Evolutionary conservation across 495 filamentous ascomycete genomes (phyloP).

Genomic region (Hyphodiscus hymeniophilus): DNA sequence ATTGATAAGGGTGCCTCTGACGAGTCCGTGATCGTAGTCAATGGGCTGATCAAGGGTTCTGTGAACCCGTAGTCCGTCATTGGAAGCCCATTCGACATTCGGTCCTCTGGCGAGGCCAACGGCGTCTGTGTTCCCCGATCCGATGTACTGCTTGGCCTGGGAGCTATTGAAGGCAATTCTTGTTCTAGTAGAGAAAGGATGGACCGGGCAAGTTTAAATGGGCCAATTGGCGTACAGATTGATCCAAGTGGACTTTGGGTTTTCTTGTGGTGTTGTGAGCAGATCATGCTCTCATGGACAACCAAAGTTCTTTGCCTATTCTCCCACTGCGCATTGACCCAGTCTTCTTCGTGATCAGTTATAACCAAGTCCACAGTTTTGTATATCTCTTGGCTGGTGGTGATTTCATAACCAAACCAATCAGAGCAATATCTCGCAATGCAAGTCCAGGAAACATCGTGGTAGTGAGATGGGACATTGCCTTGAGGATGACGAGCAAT

Average conservation of each 20-base stretch:
- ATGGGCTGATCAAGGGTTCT: neutral
- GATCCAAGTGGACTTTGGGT: neutral
- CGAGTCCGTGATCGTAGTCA: neutral
- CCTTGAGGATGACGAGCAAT: neutral
- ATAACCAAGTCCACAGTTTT: slow-evolving; percentile 8
- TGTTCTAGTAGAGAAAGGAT: slow-evolving; percentile 10
- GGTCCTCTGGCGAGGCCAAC: slow-evolving; percentile 14
- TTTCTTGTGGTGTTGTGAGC: neutral
- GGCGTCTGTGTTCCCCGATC: slow-evolving; percentile 17
- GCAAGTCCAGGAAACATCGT: slow-evolving; percentile 7
- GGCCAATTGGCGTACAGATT: slow-evolving; percentile 15
- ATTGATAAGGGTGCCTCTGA: no score
- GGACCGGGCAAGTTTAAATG: slow-evolving; percentile 18
- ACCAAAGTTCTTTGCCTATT: slow-evolving; percentile 8
- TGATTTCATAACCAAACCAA: slow-evolving; percentile 14
- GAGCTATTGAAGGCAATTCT: neutral
- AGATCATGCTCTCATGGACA: slow-evolving; percentile 10
- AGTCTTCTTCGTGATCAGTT: slow-evolving; percentile 4
- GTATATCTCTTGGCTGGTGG: neutral
- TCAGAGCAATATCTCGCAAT: slow-evolving; percentile 8
- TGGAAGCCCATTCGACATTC: slow-evolving; percentile 12
- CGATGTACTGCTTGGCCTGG: neutral
- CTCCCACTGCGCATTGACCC: neutral
- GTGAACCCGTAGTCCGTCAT: slow-evolving; percentile 16
- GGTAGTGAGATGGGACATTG: neutral